A percentile compares a stretch with the other conserved stretches of the same genome.
phyloP scores from a whole-genome alignment of 2,329 filamentous ascomycete genomes.

The Penicillium sp. region DNA sequence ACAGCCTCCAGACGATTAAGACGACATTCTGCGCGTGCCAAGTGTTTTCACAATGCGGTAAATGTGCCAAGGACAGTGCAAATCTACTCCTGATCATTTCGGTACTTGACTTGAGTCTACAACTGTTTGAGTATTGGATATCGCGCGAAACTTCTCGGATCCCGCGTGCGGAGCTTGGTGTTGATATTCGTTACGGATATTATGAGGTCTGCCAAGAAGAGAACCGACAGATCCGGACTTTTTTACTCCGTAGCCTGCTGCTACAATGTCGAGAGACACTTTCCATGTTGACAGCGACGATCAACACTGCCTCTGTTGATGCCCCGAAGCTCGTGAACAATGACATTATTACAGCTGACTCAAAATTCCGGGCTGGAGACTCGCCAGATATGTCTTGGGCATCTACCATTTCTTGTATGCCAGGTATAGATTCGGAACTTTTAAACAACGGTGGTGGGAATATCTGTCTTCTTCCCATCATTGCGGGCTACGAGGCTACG shows the following conservation, averaged over 20 bases:
- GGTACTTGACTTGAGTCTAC: conserved; percentile 34
- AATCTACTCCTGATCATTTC: conserved; percentile 35
- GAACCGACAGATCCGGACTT: conserved; percentile 31
- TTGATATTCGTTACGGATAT: conserved; percentile 34
- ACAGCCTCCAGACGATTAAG: conserved; percentile 37
- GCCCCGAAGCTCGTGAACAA: conserved; percentile 15
- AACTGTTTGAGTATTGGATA: conserved; percentile 38
- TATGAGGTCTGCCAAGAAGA: conserved; percentile 37
- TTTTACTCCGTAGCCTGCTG: conserved; percentile 33
- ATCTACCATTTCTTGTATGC: conserved; percentile 4
- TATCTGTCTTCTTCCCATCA: conserved; percentile 32
- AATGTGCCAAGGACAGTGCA: conserved; percentile 35
- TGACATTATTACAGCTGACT: conserved; percentile 9
- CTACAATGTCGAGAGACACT: conserved; percentile 34
- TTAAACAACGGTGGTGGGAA: conserved; percentile 6
- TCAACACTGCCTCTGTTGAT: conserved; percentile 14
- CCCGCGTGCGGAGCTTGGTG: conserved; percentile 17
- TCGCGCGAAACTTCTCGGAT: conserved; percentile 25
- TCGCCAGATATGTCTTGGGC: conserved; percentile 11
- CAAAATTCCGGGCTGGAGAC: conserved; percentile 9
- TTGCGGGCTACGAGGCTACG: conserved; percentile 34
- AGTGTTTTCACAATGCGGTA: conserved; percentile 34
- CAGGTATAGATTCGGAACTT: conserved; percentile 12
- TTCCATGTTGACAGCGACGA: conserved; percentile 24
- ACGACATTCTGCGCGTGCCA: conserved; percentile 35